phyloP scores from a whole-genome alignment of 495 filamentous ascomycete genomes.

The Aspergillus egyptiacus region DNA sequence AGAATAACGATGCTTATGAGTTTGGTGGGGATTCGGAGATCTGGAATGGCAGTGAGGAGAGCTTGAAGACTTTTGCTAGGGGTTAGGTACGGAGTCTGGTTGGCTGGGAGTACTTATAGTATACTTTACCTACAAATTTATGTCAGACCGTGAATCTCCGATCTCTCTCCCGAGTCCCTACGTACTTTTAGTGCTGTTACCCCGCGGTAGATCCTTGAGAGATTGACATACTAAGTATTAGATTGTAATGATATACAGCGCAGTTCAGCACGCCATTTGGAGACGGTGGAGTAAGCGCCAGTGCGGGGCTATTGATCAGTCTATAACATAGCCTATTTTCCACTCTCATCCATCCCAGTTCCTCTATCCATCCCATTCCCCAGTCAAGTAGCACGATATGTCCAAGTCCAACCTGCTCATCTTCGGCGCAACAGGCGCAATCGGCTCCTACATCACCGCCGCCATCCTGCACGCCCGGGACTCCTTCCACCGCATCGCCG shows the following conservation, averaged over 20 bases:
- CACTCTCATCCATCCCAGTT: too few species aligned
- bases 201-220: too few species aligned
- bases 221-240: too few species aligned
- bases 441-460: constrained; percentile 58
- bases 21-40: constrained; percentile 49
- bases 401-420: constrained; percentile 49
- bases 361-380: too few species aligned
- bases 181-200: too few species aligned
- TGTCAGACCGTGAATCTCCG: too few species aligned
- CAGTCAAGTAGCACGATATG: too few species aligned
- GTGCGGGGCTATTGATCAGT: not conserved
- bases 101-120: too few species aligned
- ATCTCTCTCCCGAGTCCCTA: too few species aligned
- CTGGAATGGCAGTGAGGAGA: constrained; percentile 40
- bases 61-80: constrained; percentile 27
- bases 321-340: too few species aligned
- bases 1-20: constrained; percentile 38
- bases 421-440: constrained; percentile 64
- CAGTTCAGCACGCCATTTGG: not conserved
- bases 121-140: too few species aligned
- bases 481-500: constrained; percentile 48
- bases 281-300: not conserved
- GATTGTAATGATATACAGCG: not conserved
- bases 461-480: constrained; percentile 50
- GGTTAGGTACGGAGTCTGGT: constrained; percentile 6